These are phyloP conservation scores for Alternaria sp. DNA, from an alignment of 2,329 filamentous ascomycete genomes.

Conservation along the genomic window DNA sequence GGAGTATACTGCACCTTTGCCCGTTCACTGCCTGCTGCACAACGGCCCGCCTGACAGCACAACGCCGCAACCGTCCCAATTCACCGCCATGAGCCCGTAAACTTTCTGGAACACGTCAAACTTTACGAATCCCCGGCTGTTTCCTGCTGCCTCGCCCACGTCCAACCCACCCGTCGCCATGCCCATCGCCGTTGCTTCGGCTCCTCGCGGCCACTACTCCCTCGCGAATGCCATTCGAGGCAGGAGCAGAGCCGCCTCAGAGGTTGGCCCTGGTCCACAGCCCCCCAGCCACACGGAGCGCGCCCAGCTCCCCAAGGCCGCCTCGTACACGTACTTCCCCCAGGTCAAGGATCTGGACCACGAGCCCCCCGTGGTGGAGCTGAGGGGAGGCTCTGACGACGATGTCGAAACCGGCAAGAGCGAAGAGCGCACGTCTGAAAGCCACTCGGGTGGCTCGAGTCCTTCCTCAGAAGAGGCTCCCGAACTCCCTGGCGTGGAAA, in stretches of 20 bases:
- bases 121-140: not conserved
- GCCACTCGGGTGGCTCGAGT: slow-evolving; percentile 54
- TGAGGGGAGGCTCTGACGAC: slow-evolving; percentile 42
- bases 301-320: slow-evolving; percentile 45
- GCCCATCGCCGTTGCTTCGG: slow-evolving; percentile 41
- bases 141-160: not conserved
- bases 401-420: slow-evolving; percentile 34
- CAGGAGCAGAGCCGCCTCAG: slow-evolving; percentile 42
- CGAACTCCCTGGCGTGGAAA: slow-evolving; percentile 34
- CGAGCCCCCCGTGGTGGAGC: slow-evolving; percentile 35
- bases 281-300: slow-evolving; percentile 31
- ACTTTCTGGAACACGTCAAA: slow-evolving; percentile 3
- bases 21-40: slow-evolving; percentile 10
- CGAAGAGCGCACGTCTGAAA: slow-evolving; percentile 44
- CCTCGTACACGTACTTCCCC: slow-evolving; percentile 51
- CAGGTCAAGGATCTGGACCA: slow-evolving; percentile 45
- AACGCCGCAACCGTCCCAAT: slow-evolving; percentile 21
- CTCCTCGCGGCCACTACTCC: slow-evolving; percentile 37
- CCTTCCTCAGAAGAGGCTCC: slow-evolving; percentile 50
- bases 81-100: slow-evolving; percentile 29
- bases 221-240: slow-evolving; percentile 39
- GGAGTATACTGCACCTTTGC: not conserved
- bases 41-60: slow-evolving; percentile 22
- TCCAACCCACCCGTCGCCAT: slow-evolving; percentile 27
- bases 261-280: slow-evolving; percentile 32